Conservation (phyloP, 768 basidiomycete species). For the Cubamyces sp. region DNA sequence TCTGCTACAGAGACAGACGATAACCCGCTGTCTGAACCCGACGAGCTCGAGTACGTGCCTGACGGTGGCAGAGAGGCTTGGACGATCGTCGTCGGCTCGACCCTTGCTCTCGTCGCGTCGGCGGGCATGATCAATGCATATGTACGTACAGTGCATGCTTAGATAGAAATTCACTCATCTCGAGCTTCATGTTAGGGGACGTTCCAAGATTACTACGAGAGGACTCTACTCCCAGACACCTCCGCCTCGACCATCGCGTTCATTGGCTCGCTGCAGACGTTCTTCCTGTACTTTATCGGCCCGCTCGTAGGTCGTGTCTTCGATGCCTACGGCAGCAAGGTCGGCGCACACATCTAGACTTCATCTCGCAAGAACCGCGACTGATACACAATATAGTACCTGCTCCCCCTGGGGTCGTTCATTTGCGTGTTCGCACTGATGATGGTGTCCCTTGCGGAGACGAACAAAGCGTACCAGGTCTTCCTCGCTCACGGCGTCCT, state of each 20-base stretch:
- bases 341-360: background rate
- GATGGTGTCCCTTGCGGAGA: constrained; percentile 35
- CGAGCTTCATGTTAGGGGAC: constrained; percentile 28
- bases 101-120: constrained; percentile 26
- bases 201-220: constrained; percentile 34
- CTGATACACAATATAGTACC: constrained; percentile 17
- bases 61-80: constrained; percentile 35
- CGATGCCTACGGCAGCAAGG: constrained; percentile 33
- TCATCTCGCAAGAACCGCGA: background rate
- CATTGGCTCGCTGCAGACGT: constrained; percentile 35
- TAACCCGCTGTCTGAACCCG: background rate
- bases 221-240: constrained; percentile 25
- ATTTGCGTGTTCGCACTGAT: constrained; percentile 32
- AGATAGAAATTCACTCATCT: background rate
- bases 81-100: constrained; percentile 30
- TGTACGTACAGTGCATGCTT: constrained; percentile 4
- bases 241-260: constrained; percentile 34
- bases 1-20: background rate
- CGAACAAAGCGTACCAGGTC: constrained; percentile 35
- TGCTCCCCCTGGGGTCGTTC: constrained; percentile 31
- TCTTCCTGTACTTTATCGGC: constrained; percentile 31
- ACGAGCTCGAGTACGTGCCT: constrained; percentile 21
- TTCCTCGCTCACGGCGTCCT: constrained; percentile 38
- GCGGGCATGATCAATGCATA: constrained; percentile 29
- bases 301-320: constrained; percentile 32